These are phyloP conservation scores for Penicillium occitanis DNA, from an alignment of 2,329 filamentous ascomycete species.

Conservation along the genomic window DNA sequence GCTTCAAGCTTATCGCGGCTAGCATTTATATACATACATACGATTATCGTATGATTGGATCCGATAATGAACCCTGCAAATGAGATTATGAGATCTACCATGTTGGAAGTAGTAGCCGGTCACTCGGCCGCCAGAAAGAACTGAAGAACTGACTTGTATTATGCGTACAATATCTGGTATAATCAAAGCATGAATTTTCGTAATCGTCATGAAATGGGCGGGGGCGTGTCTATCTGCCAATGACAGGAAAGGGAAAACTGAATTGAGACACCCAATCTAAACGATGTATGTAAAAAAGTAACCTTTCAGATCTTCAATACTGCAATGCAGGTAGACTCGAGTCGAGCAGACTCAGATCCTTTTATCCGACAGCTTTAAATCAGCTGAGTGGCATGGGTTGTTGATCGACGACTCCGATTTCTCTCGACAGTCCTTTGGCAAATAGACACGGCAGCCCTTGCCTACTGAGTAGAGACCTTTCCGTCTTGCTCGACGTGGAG, in stretches of 20 bases:
- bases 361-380: not conserved
- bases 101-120: not conserved
- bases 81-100: not conserved
- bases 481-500: slow-evolving; percentile 77
- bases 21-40: not conserved
- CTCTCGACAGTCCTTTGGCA: not conserved
- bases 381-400: not conserved
- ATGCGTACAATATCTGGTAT: slow-evolving; percentile 19
- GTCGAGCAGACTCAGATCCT: not conserved
- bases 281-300: not conserved
- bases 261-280: not conserved
- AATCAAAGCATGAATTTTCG: slow-evolving; percentile 18
- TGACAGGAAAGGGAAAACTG: not conserved
- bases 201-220: slow-evolving; percentile 10
- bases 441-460: not conserved
- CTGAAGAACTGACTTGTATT: slow-evolving; percentile 7
- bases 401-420: not conserved
- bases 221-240: not conserved
- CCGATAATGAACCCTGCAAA: not conserved
- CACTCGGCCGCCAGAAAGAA: not conserved
- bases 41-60: not conserved
- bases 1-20: slow-evolving; percentile 11
- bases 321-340: not conserved
- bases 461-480: slow-evolving; percentile 50
- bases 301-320: not conserved